Conservation (phyloP, 352 stramenopile genomes). For the Phytophthora capsici region DNA sequence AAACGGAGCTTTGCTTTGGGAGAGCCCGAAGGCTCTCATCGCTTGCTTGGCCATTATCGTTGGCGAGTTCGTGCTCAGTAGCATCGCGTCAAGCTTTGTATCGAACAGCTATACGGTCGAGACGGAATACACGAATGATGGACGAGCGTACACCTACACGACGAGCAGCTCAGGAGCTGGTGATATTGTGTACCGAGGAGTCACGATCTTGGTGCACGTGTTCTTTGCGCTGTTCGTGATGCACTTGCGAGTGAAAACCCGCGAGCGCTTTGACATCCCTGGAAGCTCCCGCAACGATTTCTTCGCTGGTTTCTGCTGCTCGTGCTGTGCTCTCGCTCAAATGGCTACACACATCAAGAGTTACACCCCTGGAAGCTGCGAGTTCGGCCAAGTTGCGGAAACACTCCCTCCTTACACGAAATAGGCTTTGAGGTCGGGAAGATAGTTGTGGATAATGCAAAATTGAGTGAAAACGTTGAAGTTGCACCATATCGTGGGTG, state of each 20-base stretch:
- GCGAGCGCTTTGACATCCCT: slow-evolving; percentile 49
- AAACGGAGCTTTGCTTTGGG: too few relatives aligned
- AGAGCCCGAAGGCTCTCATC: slow-evolving; percentile 29
- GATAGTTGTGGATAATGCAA: slow-evolving; percentile 5
- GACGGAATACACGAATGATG: slow-evolving; percentile 15
- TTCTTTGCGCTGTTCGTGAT: slow-evolving; percentile 28
- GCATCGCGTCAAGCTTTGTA: slow-evolving; percentile 10
- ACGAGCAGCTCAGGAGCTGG: slow-evolving; percentile 14
- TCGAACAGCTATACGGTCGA: slow-evolving; percentile 27
- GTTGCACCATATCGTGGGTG: slow-evolving; percentile 11
- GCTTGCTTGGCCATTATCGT: slow-evolving; percentile 32
- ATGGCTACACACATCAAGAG: slow-evolving; percentile 67
- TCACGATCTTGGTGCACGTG: slow-evolving; percentile 24
- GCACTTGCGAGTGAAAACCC: slow-evolving; percentile 40
- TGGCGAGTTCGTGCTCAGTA: slow-evolving; percentile 22
- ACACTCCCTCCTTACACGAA: slow-evolving; percentile 43
- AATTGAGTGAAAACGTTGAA: slow-evolving; percentile 20
- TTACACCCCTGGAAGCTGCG: slow-evolving; percentile 51
- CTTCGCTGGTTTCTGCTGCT: slow-evolving; percentile 48
- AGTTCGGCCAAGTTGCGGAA: slow-evolving; percentile 36
- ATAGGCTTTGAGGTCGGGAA: slow-evolving; percentile 13
- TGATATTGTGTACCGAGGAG: slow-evolving; percentile 22
- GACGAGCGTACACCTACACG: slow-evolving; percentile 21
- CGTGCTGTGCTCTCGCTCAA: slow-evolving; percentile 54
- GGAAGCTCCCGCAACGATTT: slow-evolving; percentile 40